Base-by-base conservation (phyloP, 306 rosid genomes). In the Delonix regia region DNA sequence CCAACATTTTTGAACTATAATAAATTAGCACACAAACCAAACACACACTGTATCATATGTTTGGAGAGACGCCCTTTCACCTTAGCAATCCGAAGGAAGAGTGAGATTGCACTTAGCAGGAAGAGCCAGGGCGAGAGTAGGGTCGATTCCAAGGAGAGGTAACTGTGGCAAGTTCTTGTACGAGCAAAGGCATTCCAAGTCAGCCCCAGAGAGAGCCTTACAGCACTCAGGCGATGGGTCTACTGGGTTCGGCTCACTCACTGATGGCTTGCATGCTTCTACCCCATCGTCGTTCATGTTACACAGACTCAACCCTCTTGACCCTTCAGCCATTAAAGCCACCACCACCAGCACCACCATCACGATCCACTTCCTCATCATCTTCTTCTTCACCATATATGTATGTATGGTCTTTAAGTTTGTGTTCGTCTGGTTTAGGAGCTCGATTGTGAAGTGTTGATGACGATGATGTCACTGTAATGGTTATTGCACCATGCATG, bases 71-170 rank as follows among this genome's bases (percentile, higher is more conserved):
- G 33, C 1, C 33, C 33, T 1, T 30, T 30, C 33, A 30, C 33
- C 0, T 30, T 60, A 28, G 85, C 97, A 93, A 18, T 81, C 11
- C 19, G 78, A 25, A 38, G 94, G 90, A 30, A 88, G 62, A 4
- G 89, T 75, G 56, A 93, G 88, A 70, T 73, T 62, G 74, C 98
- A 93, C 82, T 93, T 88, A 10, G 84, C 76, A 53, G 93, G 94
- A 62, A 93, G 90, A 24, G 71, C 81, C 78, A 85, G 22, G 42
- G 97, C 98, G 65, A 93, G 97, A 45, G 3, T 52, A 6, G 88
- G 92, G 28, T 91, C 90, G 63, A 93, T 89, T 28, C 93, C 97
- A 49, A 90, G 71, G n/a, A 87, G 27, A 34, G 92, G 83, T 13
- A 93, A 81, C 74, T 80, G 41, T 0, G 30, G 10, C 0, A 94